A percentile compares a stretch with the other conserved stretches of the same genome.
These are phyloP conservation scores for Lasiodiplodia sp. DNA, from an alignment of 2,329 filamentous ascomycete species.

Conservation along the genomic window DNA sequence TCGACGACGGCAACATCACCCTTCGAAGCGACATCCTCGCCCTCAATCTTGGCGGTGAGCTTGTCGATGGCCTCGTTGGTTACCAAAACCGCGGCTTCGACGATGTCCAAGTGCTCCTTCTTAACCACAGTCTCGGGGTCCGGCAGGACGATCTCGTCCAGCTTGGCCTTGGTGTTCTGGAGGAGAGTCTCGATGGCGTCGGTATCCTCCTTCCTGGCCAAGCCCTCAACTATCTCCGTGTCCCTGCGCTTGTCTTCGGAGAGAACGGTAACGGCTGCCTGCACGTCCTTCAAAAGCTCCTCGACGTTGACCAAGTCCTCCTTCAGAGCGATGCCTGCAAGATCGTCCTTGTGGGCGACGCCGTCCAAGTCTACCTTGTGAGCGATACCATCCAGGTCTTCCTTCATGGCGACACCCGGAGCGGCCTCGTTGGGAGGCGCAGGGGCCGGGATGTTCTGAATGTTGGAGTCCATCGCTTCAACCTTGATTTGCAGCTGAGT, in stretches of 20 bases:
- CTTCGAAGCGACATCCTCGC: constrained; percentile 71
- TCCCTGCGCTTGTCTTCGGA: constrained; percentile 34
- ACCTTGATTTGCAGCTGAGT: constrained; percentile 84
- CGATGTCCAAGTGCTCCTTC: constrained; percentile 64
- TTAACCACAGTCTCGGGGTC: constrained; percentile 73
- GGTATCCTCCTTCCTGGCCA: constrained; percentile 80
- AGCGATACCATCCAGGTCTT: constrained; percentile 57
- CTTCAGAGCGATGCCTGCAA: constrained; percentile 49
- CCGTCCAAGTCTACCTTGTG: constrained; percentile 57
- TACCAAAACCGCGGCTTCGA: constrained; percentile 75
- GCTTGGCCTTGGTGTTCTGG: constrained; percentile 83
- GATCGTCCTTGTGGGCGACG: constrained; percentile 45
- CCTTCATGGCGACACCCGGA: constrained; percentile 49
- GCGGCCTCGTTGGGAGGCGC: constrained; percentile 49
- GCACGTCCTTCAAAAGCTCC: constrained; percentile 61
- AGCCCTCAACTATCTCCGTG: constrained; percentile 53
- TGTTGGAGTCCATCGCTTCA: constrained; percentile 71
- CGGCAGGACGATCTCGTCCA: constrained; percentile 77
- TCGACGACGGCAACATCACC: constrained; percentile 81
- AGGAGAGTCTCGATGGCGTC: constrained; percentile 90
- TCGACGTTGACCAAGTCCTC: constrained; percentile 59
- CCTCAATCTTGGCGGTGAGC: constrained; percentile 70
- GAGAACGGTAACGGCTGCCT: constrained; percentile 64
- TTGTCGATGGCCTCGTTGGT: constrained; percentile 75
- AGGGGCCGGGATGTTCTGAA: constrained; percentile 53